phyloP scores from a whole-genome alignment of 2,329 filamentous ascomycete genomes.

The Plenodomus biglobosus region DNA sequence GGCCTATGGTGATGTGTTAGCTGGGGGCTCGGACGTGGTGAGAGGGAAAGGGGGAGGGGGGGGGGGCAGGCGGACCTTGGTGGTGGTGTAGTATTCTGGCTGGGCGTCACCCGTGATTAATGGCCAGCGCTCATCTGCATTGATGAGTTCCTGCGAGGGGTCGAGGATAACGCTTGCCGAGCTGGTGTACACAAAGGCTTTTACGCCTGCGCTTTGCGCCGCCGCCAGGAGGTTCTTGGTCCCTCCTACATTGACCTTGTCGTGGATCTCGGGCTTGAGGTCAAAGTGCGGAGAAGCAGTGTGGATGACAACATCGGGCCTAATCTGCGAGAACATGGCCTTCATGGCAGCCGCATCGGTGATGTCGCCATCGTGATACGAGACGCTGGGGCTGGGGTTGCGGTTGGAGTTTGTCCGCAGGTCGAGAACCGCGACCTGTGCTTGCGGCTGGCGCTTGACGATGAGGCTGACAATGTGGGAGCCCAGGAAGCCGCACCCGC shows the following conservation, averaged over 20 bases:
- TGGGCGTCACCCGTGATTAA: conserved; percentile 50
- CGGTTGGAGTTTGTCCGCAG: conserved; percentile 48
- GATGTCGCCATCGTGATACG: conserved; percentile 55
- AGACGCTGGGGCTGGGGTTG: conserved; percentile 45
- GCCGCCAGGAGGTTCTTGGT: conserved; percentile 53
- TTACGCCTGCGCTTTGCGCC: conserved; percentile 52
- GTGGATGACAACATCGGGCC: conserved; percentile 53
- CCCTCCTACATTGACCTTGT: conserved; percentile 56
- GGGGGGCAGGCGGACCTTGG: conserved; percentile 41
- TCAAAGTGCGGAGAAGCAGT: conserved; percentile 52
- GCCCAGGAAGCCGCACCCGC: conserved; percentile 56
- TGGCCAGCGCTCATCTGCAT: conserved; percentile 54
- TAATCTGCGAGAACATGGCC: conserved; percentile 47
- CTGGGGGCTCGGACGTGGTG: background rate
- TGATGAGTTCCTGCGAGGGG: conserved; percentile 48
- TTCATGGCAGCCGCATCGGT: conserved; percentile 49
- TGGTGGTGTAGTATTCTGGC: conserved; percentile 55
- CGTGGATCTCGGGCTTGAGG: conserved; percentile 45
- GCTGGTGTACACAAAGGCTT: conserved; percentile 57
- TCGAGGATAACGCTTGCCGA: conserved; percentile 54
- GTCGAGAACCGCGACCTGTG: conserved; percentile 52
- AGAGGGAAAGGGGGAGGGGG: background rate
- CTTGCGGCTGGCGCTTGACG: conserved; percentile 44
- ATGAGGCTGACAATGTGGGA: conserved; percentile 55
- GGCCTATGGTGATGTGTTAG: conserved; percentile 31